Evolutionary conservation across 2,329 filamentous ascomycete genomes (phyloP), one percentile per base, ranked within the genome.

Genomic region (Fusarium sp.): DNA sequence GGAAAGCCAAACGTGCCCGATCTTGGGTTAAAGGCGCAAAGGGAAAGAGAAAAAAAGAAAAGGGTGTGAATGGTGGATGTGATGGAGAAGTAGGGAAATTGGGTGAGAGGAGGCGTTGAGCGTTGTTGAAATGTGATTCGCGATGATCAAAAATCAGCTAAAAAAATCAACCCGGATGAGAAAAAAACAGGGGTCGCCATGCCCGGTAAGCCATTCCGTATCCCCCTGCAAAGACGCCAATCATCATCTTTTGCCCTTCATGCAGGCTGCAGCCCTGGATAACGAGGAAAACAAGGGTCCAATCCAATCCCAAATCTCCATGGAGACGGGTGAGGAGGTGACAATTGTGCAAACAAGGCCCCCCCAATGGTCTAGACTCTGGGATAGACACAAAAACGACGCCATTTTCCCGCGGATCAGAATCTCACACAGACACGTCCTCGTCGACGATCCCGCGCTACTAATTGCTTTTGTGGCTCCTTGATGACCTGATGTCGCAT

Each of bases 271-370:
- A 62, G 59, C 59, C 59, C 43, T 50, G 59, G 58, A 37, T 20
- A 32, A 30, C 10, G 27, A 52, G 27, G 14, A 52, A 52, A 23
- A 37, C 68, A 45, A 37, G 71, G 68, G 71, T 43, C 39, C 27
- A 56, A 64, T 41, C 39, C 39, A 41, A 41, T 41, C 39, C 39
- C 39, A 41, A 41, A 45, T 43, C 23, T n/a, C 32, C 48, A 50
- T 56, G 43, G 43, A 30, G 45, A 66, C 35, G 18, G 39, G 34
- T 39, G 56, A 39, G 35, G 25, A 25, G 52, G 27, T 32, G 27
- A 35, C 35, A 30, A 59, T 45, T 37, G 32, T n/a, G 41, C 59
- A 59, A 52, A 52, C 18, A 18, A 20, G 20, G 11, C n/a, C 25
- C 18, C 6, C 16, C 5, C n/a, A 32, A 32, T 35, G 34, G 54